Conservation (phyloP, 1,284 basidiomycete species). For the Afroboletus lepidellus region DNA sequence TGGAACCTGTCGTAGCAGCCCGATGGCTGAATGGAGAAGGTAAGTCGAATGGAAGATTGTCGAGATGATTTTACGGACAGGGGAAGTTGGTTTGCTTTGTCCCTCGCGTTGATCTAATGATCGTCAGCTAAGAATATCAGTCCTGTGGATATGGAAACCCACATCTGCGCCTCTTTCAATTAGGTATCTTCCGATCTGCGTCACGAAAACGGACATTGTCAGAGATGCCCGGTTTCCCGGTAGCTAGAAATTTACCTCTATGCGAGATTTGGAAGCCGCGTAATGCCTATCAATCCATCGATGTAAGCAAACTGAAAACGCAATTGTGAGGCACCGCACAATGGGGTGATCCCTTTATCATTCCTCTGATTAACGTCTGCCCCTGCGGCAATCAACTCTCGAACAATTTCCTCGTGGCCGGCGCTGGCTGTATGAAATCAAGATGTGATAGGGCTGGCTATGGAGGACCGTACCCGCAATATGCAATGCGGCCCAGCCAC, state of each 20-base stretch:
- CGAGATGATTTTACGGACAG: conserved; percentile 52
- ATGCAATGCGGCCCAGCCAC: conserved; percentile 87
- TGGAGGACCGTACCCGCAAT: conserved; percentile 64
- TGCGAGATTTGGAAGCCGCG: conserved; percentile 89
- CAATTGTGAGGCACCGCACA: conserved; percentile 54
- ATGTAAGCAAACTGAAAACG: conserved; percentile 11
- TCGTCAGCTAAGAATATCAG: conserved; percentile 18
- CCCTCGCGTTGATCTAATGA: conserved; percentile 82
- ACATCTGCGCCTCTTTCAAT: conserved; percentile 88
- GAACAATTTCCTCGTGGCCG: conserved; percentile 75
- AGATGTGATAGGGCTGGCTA: neutral
- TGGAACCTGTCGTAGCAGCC: conserved; percentile 91
- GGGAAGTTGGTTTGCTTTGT: conserved; percentile 87
- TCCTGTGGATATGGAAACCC: conserved; percentile 64
- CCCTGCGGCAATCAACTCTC: conserved; percentile 80
- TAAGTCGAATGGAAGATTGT: conserved; percentile 3
- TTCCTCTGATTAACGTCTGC: conserved; percentile 82
- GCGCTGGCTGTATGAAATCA: conserved; percentile 60
- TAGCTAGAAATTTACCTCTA: conserved; percentile 54
- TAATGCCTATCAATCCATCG: conserved; percentile 66
- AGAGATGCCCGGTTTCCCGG: neutral
- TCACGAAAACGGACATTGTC: conserved; percentile 12
- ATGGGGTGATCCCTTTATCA: conserved; percentile 82
- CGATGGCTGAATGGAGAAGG: conserved; percentile 61
- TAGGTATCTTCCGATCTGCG: conserved; percentile 82